These are phyloP conservation scores for Globisporangium recalcitrans DNA, from an alignment of 352 stramenopile genomes.

Conservation along the genomic window DNA sequence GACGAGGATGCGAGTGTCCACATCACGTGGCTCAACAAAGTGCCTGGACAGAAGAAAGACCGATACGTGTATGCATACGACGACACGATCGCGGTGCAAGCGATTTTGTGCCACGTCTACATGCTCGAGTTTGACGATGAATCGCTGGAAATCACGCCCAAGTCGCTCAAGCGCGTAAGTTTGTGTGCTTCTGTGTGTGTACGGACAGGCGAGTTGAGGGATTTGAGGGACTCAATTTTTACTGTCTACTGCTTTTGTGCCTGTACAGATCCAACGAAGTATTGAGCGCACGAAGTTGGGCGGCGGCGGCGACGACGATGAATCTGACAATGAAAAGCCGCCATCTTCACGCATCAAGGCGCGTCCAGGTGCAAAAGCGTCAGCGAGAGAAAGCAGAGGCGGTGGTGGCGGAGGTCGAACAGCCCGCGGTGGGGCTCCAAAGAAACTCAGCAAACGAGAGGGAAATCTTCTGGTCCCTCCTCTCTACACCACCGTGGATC, in stretches of 20 bases:
- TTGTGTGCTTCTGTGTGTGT: neutral
- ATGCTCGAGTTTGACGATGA: conserved; percentile 35
- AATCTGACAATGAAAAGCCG: conserved; percentile 54
- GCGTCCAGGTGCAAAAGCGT: conserved; percentile 12
- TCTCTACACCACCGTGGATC: conserved; percentile 38
- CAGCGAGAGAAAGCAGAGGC: neutral
- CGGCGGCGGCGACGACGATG: conserved; percentile 27
- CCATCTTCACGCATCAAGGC: conserved; percentile 29
- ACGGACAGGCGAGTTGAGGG: neutral
- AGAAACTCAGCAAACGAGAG: conserved; percentile 29
- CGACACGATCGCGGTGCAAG: conserved; percentile 53
- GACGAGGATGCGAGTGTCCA: conserved; percentile 40
- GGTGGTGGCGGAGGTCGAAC: conserved; percentile 13
- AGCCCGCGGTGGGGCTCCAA: conserved; percentile 15
- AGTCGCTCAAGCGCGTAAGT: conserved; percentile 47
- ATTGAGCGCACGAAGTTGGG: conserved; percentile 31
- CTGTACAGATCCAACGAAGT: conserved; percentile 25
- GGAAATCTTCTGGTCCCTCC: conserved; percentile 46
- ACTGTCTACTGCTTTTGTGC: neutral
- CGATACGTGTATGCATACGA: conserved; percentile 55
- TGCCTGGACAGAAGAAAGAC: conserved; percentile 5
- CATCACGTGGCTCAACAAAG: conserved; percentile 59
- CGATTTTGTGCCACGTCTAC: conserved; percentile 72
- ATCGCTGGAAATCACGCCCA: conserved; percentile 51
- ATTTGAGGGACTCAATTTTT: no score